phyloP scores from a whole-genome alignment of 441 rosid species.

The Erodium moschatum region DNA sequence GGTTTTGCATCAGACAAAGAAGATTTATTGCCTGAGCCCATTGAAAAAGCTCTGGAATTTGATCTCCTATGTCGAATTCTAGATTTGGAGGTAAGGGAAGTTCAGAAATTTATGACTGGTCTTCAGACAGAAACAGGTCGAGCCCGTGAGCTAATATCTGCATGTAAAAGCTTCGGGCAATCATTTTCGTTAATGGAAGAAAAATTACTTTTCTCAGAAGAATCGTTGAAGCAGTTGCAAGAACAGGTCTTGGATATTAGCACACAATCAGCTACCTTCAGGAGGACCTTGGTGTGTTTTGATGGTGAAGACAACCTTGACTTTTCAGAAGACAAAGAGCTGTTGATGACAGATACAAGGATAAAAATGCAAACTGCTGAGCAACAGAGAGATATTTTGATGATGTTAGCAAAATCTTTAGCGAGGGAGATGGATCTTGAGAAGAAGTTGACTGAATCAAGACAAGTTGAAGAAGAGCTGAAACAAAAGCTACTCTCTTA shows the following conservation, averaged over 20 bases:
- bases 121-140: slow-evolving; percentile 32
- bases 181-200: slow-evolving; percentile 43
- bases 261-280: slow-evolving; percentile 47
- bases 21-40: slow-evolving; percentile 25
- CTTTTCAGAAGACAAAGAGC: slow-evolving; percentile 32
- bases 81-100: slow-evolving; percentile 55
- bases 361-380: slow-evolving; percentile 65
- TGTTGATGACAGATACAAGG: slow-evolving; percentile 33
- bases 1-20: slow-evolving; percentile 33
- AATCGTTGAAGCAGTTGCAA: slow-evolving; percentile 40
- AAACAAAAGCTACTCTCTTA: slow-evolving; percentile 38
- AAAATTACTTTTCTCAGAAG: slow-evolving; percentile 45
- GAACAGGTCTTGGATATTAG: slow-evolving; percentile 61
- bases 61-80: slow-evolving; percentile 60
- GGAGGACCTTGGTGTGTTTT: slow-evolving; percentile 43
- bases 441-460: slow-evolving; percentile 61
- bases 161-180: slow-evolving; percentile 39
- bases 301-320: slow-evolving; percentile 27
- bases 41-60: slow-evolving; percentile 55
- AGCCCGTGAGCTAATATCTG: slow-evolving; percentile 37
- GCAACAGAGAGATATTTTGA: slow-evolving; percentile 64
- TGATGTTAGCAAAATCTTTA: slow-evolving; percentile 87
- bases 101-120: slow-evolving; percentile 37
- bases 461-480: slow-evolving; percentile 48
- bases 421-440: slow-evolving; percentile 88